These are phyloP conservation scores for Hemileccinum hortonii DNA, from an alignment of 1,284 basidiomycete species.

Conservation along the genomic window DNA sequence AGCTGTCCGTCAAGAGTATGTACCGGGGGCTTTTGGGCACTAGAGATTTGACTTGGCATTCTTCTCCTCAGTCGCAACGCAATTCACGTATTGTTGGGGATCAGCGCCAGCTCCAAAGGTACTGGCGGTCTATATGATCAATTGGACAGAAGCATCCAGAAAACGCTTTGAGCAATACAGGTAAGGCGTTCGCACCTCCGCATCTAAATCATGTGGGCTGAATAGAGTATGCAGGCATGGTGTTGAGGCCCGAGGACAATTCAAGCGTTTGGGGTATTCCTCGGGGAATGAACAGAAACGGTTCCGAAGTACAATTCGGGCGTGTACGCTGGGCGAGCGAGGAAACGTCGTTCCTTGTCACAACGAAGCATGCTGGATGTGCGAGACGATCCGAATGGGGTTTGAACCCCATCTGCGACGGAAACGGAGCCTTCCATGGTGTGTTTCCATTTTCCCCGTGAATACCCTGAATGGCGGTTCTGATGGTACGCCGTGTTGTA, in stretches of 20 bases:
- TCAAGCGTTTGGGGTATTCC: constrained; percentile 3
- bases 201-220: background rate
- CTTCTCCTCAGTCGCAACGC: constrained; percentile 11
- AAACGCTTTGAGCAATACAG: constrained; percentile 22
- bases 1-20: constrained; percentile 10
- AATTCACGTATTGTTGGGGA: constrained; percentile 14
- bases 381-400: constrained; percentile 23
- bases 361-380: constrained; percentile 12
- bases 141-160: constrained; percentile 15
- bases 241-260: constrained; percentile 17
- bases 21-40: background rate
- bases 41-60: background rate
- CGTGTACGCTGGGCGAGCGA: constrained; percentile 21
- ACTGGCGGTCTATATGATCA: constrained; percentile 21
- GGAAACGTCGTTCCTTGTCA: constrained; percentile 19
- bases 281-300: constrained; percentile 25
- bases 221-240: constrained; percentile 9
- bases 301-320: constrained; percentile 23
- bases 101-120: constrained; percentile 12
- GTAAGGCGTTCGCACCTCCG: background rate
- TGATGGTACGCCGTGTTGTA: constrained; percentile 4
- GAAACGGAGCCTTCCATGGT: constrained; percentile 17
- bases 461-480: background rate
- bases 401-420: constrained; percentile 23
- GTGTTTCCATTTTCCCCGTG: constrained; percentile 1